These are phyloP conservation scores for Aureobasidium sp. DNA, from an alignment of 2,329 filamentous ascomycete species.

Conservation along the genomic window DNA sequence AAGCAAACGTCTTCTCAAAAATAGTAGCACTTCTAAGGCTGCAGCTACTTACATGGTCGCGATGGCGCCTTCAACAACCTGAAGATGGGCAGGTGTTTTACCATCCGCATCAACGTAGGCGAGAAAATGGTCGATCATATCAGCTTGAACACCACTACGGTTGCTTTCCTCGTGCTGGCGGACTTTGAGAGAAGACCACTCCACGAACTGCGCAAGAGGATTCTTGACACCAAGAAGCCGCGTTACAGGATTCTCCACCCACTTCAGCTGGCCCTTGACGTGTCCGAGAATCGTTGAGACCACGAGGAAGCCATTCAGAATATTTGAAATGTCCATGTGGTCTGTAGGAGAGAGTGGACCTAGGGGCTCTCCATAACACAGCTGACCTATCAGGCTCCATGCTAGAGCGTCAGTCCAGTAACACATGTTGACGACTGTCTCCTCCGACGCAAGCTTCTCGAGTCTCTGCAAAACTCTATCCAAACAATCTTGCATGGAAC, in stretches of 20 bases:
- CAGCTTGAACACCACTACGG: constrained; percentile 1
- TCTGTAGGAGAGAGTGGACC: constrained; percentile 11
- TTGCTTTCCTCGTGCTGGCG: background rate
- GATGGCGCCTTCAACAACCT: constrained; percentile 18
- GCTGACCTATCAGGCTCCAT: constrained; percentile 23
- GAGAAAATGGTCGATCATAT: constrained; percentile 21
- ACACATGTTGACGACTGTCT: constrained; percentile 22
- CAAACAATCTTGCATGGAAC: constrained; percentile 28
- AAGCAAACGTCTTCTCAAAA: background rate
- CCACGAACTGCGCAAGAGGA: constrained; percentile 12
- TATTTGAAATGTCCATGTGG: background rate
- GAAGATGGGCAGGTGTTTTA: background rate
- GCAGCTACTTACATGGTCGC: constrained; percentile 4
- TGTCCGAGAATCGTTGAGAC: constrained; percentile 16
- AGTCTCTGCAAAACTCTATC: constrained; percentile 26
- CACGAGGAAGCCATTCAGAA: background rate
- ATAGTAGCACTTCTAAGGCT: background rate
- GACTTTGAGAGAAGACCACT: constrained; percentile 18
- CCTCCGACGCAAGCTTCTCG: constrained; percentile 15
- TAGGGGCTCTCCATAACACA: constrained; percentile 18
- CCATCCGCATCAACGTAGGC: constrained; percentile 15
- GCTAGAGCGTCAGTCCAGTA: constrained; percentile 17
- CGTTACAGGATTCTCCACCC: no score
- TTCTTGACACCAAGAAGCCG: constrained; percentile 9
- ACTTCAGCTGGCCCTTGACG: constrained; percentile 16